These are phyloP conservation scores for Cucurbitaria berberidis DNA, from an alignment of 2,329 filamentous ascomycete genomes.

Conservation along the genomic window DNA sequence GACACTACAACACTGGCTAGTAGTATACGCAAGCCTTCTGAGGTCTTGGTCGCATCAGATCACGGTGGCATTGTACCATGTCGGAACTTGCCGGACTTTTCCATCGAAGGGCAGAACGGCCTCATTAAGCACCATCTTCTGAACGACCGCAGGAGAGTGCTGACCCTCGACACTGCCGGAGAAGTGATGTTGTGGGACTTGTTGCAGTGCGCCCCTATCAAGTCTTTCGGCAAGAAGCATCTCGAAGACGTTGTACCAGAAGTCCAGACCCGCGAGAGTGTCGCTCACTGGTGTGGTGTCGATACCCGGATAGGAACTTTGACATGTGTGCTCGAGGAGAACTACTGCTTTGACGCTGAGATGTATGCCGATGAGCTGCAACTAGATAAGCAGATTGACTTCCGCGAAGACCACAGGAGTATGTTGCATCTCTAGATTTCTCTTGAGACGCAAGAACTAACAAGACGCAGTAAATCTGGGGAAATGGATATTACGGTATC, in stretches of 20 bases:
- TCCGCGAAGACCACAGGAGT: slow-evolving; percentile 93
- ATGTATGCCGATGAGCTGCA: slow-evolving; percentile 92
- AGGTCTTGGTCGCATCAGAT: slow-evolving; percentile 56
- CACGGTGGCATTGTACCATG: slow-evolving; percentile 45
- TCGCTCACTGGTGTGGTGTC: slow-evolving; percentile 95
- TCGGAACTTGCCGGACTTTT: slow-evolving; percentile 54
- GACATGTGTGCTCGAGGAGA: slow-evolving; percentile 88
- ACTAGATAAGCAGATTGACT: slow-evolving; percentile 75
- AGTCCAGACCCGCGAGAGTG: slow-evolving; percentile 85
- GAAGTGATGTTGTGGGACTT: slow-evolving; percentile 97
- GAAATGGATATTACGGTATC: slow-evolving; percentile 92
- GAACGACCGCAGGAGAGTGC: slow-evolving; percentile 85
- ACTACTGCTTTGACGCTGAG: slow-evolving; percentile 96
- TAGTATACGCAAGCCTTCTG: slow-evolving; percentile 64
- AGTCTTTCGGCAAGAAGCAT: slow-evolving; percentile 92
- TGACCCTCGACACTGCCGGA: slow-evolving; percentile 93
- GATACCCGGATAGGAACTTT: slow-evolving; percentile 92
- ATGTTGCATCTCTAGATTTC: slow-evolving; percentile 44
- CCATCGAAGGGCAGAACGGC: slow-evolving; percentile 91
- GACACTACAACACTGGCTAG: slow-evolving; percentile 62
- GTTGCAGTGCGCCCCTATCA: slow-evolving; percentile 83
- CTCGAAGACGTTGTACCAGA: slow-evolving; percentile 88
- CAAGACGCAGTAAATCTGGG: slow-evolving; percentile 78
- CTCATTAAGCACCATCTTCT: slow-evolving; percentile 91
- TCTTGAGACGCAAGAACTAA: background rate